Conservation (phyloP, 768 basidiomycete genomes). For the Gelatoporia subvermispora region DNA sequence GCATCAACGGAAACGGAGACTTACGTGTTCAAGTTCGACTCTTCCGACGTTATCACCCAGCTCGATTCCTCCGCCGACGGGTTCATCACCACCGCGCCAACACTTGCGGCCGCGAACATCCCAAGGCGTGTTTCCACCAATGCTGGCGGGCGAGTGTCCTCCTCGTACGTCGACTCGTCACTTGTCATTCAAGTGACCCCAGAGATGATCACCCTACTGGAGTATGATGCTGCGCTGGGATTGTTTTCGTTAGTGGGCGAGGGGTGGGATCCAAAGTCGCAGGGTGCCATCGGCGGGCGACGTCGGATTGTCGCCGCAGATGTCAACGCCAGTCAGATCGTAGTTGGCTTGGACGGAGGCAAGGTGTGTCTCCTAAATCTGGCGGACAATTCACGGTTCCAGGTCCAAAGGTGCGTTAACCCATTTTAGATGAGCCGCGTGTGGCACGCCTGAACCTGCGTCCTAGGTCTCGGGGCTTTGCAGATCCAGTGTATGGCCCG, state of each 20-base stretch:
- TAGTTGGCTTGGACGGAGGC: constrained; percentile 55
- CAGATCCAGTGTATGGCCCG: constrained; percentile 1
- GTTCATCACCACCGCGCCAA: constrained; percentile 47
- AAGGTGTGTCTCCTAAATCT: constrained; percentile 48
- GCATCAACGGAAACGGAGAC: constrained; percentile 56
- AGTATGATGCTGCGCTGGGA: constrained; percentile 43
- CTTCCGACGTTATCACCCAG: constrained; percentile 37
- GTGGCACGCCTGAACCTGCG: background rate
- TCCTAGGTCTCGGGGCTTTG: constrained; percentile 11
- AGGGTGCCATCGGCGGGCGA: background rate
- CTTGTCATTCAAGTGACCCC: constrained; percentile 71
- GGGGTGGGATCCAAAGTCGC: constrained; percentile 31
- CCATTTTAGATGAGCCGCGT: background rate
- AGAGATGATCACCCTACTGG: constrained; percentile 47
- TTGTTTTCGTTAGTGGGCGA: constrained; percentile 37
- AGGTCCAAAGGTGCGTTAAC: constrained; percentile 26
- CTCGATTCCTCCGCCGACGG: constrained; percentile 33
- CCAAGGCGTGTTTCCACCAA: constrained; percentile 25
- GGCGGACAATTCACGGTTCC: constrained; percentile 33
- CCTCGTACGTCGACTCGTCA: constrained; percentile 41
- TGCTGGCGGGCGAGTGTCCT: constrained; percentile 12
- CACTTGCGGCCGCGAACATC: constrained; percentile 62
- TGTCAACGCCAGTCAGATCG: constrained; percentile 63
- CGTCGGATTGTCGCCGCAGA: constrained; percentile 63
- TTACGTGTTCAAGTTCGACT: constrained; percentile 48